Percentiles rank a stretch among this genome's conserved stretches.
These are phyloP conservation scores for Fusarium subtropicale DNA, from an alignment of 2,329 filamentous ascomycete species.

Conservation along the genomic window DNA sequence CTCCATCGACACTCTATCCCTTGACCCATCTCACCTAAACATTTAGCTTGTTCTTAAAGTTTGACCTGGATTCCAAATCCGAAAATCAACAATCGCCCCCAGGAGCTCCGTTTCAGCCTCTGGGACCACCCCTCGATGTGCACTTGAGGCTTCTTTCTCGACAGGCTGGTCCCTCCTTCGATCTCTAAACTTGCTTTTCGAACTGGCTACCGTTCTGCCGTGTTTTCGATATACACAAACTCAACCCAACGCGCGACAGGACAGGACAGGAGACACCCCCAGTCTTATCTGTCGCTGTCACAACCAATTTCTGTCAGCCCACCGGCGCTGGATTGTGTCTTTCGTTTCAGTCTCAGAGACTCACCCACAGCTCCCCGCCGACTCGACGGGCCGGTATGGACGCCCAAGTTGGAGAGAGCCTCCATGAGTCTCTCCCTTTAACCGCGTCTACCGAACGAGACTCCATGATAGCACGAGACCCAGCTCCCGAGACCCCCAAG, in stretches of 20 bases:
- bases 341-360: constrained; percentile 46
- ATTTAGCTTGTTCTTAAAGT: constrained; percentile 34
- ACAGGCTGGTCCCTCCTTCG: constrained; percentile 28
- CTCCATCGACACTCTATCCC: constrained; percentile 9
- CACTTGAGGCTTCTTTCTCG: constrained; percentile 31
- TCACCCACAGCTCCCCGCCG: constrained; percentile 31
- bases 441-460: constrained; percentile 35
- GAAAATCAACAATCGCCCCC: constrained; percentile 31
- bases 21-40: constrained; percentile 9
- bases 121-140: constrained; percentile 42
- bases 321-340: constrained; percentile 45
- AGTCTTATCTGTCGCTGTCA: constrained; percentile 31
- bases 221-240: constrained; percentile 14
- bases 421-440: constrained; percentile 47
- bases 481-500: constrained; percentile 51
- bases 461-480: constrained; percentile 45
- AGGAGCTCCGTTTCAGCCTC: constrained; percentile 41
- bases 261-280: constrained; percentile 13
- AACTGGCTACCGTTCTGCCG: constrained; percentile 13
- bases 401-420: constrained; percentile 41
- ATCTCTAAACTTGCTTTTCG: constrained; percentile 18
- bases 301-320: constrained; percentile 35
- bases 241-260: constrained; percentile 34
- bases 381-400: constrained; percentile 47
- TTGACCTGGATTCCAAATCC: constrained; percentile 35